A percentile compares a stretch with the other conserved stretches of the same genome.
Evolutionary conservation across 768 basidiomycete species (phyloP).

Genomic region (Boletellus ananas): DNA sequence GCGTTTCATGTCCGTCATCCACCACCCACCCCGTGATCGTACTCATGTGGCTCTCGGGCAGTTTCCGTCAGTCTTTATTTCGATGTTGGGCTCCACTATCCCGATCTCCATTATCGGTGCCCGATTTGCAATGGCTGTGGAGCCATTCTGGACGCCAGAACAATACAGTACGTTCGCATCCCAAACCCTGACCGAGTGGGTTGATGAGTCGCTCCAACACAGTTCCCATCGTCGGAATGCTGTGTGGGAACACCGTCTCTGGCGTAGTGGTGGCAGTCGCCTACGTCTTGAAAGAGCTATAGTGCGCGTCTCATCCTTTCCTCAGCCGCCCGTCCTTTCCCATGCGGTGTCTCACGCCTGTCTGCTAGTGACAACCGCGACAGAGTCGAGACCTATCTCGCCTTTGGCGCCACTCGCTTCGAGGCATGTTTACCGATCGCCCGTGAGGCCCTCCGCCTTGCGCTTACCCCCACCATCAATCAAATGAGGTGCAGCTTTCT

Average conservation of each 20-base stretch:
- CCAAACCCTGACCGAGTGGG: neutral
- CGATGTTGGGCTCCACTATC: constrained; percentile 70
- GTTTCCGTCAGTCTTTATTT: constrained; percentile 64
- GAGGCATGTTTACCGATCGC: constrained; percentile 83
- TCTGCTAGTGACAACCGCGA: constrained; percentile 68
- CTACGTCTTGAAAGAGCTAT: constrained; percentile 71
- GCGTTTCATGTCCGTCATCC: too few species aligned
- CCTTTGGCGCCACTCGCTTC: constrained; percentile 78
- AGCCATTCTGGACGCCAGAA: constrained; percentile 81
- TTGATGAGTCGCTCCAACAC: constrained; percentile 2
- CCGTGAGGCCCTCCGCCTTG: constrained; percentile 71
- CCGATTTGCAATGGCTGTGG: constrained; percentile 68
- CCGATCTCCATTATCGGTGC: constrained; percentile 76
- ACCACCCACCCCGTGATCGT: neutral
- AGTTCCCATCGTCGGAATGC: constrained; percentile 87
- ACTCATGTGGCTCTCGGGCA: constrained; percentile 9
- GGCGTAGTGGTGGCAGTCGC: constrained; percentile 68
- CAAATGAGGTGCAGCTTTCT: constrained; percentile 64
- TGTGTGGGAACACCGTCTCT: constrained; percentile 76
- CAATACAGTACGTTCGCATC: constrained; percentile 59
- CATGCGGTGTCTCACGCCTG: neutral
- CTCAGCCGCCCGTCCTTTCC: neutral
- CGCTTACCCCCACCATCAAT: constrained; percentile 78
- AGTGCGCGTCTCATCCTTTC: constrained; percentile 42
- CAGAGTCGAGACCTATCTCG: constrained; percentile 81